Base-by-base conservation (phyloP, 2,329 filamentous ascomycete species). In the Colletotrichum magnum region DNA sequence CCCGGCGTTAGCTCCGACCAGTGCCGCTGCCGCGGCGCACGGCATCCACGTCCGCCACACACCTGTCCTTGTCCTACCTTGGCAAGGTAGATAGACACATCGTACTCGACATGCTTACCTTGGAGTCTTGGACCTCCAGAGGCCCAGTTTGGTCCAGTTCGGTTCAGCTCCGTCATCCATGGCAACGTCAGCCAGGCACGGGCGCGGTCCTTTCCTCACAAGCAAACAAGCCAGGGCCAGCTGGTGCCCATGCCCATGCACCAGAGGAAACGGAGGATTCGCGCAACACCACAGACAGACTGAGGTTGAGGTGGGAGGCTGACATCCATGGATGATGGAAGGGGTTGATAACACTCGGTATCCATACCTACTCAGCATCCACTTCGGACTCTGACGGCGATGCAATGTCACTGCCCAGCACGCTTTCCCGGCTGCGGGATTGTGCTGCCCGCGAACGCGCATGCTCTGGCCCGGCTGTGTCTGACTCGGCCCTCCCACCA, bases 1-100 rank as follows among this genome's bases (percentile, higher is more conserved):
- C 21, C n/a, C 64, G 52, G 59, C 43, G 36, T 51, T 63, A 52
- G 28, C 58, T 63, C 58, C 64, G 58, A 54, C 10, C 6, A 52
- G 39, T 39, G 18, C 58, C 24, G 28, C 28, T 48, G 15, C 32
- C 32, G n/a, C 51, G 41, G 47, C 57, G 51, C 57, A 43, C 36
- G 50, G 32, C 58, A 63, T 52, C 57, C 39, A 54, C 48, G 15
- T 10, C 32, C 32, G 10, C 32, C 32, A 36, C 10, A 36, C 32
- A 12, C 32, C 32, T 36, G 43, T 50, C 43, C 28, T 51, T 36
- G 43, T 50, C 57, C 28, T 51, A 51, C 57, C 47, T 36, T 59
- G 57, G 16, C 45, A n/a, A 47, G 16, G 45, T 47, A 47, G 45
- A 18, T 18, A 47, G 39, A 48, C 7, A 36, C 32, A 36, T 36